Conservation (phyloP, 2,329 filamentous ascomycete species). For the Diaporthe caulivora region DNA sequence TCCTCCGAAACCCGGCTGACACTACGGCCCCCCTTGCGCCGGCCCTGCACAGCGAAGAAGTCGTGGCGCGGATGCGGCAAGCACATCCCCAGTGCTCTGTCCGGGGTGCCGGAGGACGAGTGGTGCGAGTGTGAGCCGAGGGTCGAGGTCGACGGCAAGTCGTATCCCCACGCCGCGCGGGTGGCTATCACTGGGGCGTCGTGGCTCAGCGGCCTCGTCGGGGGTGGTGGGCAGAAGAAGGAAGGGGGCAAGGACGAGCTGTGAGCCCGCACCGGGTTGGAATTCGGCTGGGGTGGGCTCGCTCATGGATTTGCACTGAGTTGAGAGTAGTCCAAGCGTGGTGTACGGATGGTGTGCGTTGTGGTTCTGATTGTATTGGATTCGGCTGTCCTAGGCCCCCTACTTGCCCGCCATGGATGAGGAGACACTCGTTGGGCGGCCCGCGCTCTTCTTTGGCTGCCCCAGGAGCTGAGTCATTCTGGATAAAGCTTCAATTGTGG, state of each 20-base stretch:
- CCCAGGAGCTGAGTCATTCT: too few species aligned
- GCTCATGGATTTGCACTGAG: too few species aligned
- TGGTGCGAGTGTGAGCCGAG: conserved; percentile 63
- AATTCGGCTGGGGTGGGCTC: not conserved
- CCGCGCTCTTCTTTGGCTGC: not conserved
- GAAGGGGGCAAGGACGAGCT: conserved; percentile 39
- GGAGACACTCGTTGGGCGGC: not conserved
- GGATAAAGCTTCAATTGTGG: not conserved
- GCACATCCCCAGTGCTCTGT: conserved; percentile 60
- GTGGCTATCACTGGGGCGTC: conserved; percentile 53
- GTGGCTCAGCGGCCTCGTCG: conserved; percentile 48
- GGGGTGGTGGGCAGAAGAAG: conserved; percentile 28
- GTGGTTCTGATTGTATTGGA: not conserved
- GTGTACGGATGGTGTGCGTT: conserved; percentile 8
- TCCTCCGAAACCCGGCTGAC: not conserved
- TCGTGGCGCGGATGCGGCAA: conserved; percentile 63
- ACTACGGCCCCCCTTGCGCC: not conserved
- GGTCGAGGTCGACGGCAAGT: conserved; percentile 57
- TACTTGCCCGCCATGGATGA: not conserved
- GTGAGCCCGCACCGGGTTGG: not conserved
- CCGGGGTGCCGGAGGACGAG: conserved; percentile 56
- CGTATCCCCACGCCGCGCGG: conserved; percentile 58
- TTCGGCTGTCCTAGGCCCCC: not conserved
- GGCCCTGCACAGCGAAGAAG: conserved; percentile 54
- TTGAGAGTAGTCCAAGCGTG: not conserved